These are phyloP conservation scores for Aureobasidium sp. DNA, from an alignment of 2,329 filamentous ascomycete species.

Conservation along the genomic window DNA sequence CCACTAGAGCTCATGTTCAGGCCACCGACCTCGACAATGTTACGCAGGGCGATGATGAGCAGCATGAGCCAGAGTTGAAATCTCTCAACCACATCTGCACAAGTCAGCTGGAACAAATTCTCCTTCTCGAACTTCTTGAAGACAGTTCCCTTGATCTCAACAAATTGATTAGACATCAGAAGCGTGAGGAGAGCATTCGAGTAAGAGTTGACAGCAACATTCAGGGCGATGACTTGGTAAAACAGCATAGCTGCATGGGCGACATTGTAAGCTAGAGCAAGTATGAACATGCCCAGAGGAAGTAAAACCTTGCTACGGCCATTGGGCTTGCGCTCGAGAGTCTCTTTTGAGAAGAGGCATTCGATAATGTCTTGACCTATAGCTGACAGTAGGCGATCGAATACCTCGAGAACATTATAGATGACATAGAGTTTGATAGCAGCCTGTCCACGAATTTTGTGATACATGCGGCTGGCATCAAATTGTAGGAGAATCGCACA, in stretches of 20 bases:
- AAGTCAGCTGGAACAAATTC: constrained; percentile 92
- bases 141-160: constrained; percentile 96
- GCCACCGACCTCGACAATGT: constrained; percentile 90
- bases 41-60: constrained; percentile 89
- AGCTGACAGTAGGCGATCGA: constrained; percentile 81
- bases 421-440: constrained; percentile 99
- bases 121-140: constrained; percentile 99
- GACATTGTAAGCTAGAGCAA: constrained; percentile 82
- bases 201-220: constrained; percentile 97
- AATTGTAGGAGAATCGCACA: constrained; percentile 81
- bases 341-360: constrained; percentile 89
- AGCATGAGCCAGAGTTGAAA: constrained; percentile 98
- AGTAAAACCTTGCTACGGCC: constrained; percentile 86
- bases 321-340: constrained; percentile 76
- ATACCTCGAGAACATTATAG: constrained; percentile 92
- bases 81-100: constrained; percentile 91
- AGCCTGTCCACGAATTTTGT: constrained; percentile 90
- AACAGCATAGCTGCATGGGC: constrained; percentile 82
- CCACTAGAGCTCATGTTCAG: constrained; percentile 48
- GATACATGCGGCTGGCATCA: constrained; percentile 96
- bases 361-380: constrained; percentile 94
- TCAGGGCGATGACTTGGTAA: constrained; percentile 95
- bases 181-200: constrained; percentile 91
- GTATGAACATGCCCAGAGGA: constrained; percentile 83
- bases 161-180: constrained; percentile 93